Evolutionary conservation across 2,329 filamentous ascomycete species (phyloP).

Genomic region (Cladosporium sp.): DNA sequence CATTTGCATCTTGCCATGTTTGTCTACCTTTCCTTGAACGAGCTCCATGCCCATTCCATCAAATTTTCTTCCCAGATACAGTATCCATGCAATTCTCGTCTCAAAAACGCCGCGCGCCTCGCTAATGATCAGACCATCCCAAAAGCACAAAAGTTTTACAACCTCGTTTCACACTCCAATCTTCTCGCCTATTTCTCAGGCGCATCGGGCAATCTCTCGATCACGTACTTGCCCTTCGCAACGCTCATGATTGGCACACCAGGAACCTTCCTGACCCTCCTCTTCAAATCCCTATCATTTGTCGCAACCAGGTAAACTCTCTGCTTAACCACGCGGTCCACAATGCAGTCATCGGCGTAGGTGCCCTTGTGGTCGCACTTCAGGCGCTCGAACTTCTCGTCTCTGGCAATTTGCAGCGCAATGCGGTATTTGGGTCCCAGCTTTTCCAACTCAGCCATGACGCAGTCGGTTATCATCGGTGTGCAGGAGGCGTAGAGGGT

Average conservation of each 20-base stretch:
- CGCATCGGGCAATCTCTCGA: conserved; percentile 83
- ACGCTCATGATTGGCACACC: conserved; percentile 75
- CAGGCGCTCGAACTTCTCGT: conserved; percentile 81
- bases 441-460: conserved; percentile 83
- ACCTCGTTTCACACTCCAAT: background rate
- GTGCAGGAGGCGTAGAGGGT: conserved; percentile 87
- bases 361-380: conserved; percentile 87
- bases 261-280: conserved; percentile 76
- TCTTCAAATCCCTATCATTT: conserved; percentile 74
- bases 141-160: background rate
- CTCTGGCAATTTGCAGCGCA: conserved; percentile 77
- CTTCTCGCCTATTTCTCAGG: conserved; percentile 55
- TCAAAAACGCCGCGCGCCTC: conserved; percentile 10
- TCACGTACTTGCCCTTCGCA: conserved; percentile 84
- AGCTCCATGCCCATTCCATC: too few species aligned
- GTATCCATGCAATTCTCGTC: conserved; percentile 3
- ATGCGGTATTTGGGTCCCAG: conserved; percentile 84
- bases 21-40: too few species aligned
- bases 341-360: conserved; percentile 77
- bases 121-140: conserved; percentile 13
- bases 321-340: conserved; percentile 42
- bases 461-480: conserved; percentile 79
- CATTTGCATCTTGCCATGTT: too few species aligned
- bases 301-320: conserved; percentile 46
- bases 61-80: too few species aligned